Conservation (phyloP, 768 basidiomycete genomes). For the Naganishia vaughanmartiniae region DNA sequence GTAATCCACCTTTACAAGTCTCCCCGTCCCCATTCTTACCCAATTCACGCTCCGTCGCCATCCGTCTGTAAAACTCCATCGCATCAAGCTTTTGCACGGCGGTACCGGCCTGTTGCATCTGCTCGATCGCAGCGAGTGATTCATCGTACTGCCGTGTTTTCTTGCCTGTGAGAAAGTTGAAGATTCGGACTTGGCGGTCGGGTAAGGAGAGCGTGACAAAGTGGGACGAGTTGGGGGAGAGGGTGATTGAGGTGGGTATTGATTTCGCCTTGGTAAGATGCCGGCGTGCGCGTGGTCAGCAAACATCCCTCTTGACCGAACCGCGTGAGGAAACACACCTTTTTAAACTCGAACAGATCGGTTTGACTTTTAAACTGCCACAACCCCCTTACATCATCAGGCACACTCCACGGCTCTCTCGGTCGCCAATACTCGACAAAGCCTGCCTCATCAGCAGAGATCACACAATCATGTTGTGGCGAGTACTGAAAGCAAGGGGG, state of each 20-base stretch:
- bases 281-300: background rate
- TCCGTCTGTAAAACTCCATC: slow-evolving; percentile 98
- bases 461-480: slow-evolving; percentile 80
- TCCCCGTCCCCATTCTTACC: slow-evolving; percentile 54
- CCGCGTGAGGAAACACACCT: slow-evolving; percentile 58
- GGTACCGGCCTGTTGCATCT: slow-evolving; percentile 98
- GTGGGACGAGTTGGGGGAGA: slow-evolving; percentile 82
- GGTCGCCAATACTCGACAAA: slow-evolving; percentile 98
- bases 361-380: slow-evolving; percentile 91
- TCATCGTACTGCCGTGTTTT: slow-evolving; percentile 92
- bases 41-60: slow-evolving; percentile 86
- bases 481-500: slow-evolving; percentile 65
- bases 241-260: slow-evolving; percentile 81
- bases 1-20: slow-evolving; percentile 58
- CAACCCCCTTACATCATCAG: slow-evolving; percentile 70
- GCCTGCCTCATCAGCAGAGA: slow-evolving; percentile 90
- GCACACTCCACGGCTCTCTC: slow-evolving; percentile 77
- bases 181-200: slow-evolving; percentile 89
- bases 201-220: slow-evolving; percentile 88
- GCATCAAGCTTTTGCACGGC: slow-evolving; percentile 88
- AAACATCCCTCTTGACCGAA: background rate
- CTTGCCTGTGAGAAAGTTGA: slow-evolving; percentile 85
- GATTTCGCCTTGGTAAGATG: slow-evolving; percentile 76
- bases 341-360: slow-evolving; percentile 96
- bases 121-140: slow-evolving; percentile 83